Base-by-base conservation (phyloP, 2,329 filamentous ascomycete genomes). In the Fusarium sp. region DNA sequence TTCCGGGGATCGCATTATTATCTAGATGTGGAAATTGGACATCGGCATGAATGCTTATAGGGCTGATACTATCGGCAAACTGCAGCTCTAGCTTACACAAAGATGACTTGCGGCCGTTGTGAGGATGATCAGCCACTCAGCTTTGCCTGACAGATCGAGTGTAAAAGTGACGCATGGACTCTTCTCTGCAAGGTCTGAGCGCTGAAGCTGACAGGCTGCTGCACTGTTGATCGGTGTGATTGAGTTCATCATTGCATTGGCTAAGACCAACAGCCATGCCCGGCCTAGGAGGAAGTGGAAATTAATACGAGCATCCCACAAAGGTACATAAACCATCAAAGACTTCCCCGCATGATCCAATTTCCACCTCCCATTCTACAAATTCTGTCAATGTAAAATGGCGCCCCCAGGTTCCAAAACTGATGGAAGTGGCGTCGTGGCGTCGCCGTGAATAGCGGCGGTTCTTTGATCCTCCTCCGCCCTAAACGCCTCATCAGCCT, bases 281-380 rank as follows among this genome's bases (percentile, higher is more conserved):
- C 7, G 17, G 39, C 6, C 6, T 48, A 11, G 0, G 26, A 28
- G 15, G 48, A 24, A 38, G 33, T 38, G n/a, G 49, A 54, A 28
- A 54, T 28, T 54, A 17, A 8, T 15, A 17, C 10, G 17, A 36
- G 18, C 0, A 36, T 17, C 0, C 5, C 9, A 26, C 13, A 54
- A 38, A 52, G 33, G 5, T 1, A 3, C 11, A 26, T 1, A 2
- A 11, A 36, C 1, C 6, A 12, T 17, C n/a, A 38, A 26, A 28
- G 51, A 28, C 14, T 3, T 9, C 24, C 20, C 51, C 14, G 35
- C 35, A 28, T 39, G 4, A 39, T 39, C 11, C 3, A 28, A 55
- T 55, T 18, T 55, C 51, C 51, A n/a, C 35, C 24, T 18, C 10
- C 4, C 20, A 28, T 41, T 55, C 14, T 14, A 8, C 6, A 0